Percentiles rank a stretch among this genome's conserved stretches.
These are phyloP conservation scores for Cercospora canescens DNA, from an alignment of 2,329 filamentous ascomycete species.

Conservation along the genomic window DNA sequence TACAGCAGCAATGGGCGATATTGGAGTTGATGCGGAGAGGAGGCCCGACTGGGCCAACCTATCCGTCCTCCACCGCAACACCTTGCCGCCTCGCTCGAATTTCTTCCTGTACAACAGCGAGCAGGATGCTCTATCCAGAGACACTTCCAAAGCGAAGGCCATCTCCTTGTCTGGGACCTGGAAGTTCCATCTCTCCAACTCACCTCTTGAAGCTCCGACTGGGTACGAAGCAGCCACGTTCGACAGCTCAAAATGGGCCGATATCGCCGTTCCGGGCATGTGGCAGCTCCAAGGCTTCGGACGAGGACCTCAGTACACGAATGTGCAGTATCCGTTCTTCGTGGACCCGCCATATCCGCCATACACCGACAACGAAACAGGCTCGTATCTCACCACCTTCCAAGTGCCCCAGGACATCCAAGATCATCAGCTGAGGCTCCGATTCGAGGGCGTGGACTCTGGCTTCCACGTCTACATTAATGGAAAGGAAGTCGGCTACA, in stretches of 20 bases:
- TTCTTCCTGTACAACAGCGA: conserved; percentile 57
- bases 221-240: conserved; percentile 37
- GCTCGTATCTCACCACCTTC: conserved; percentile 61
- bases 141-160: conserved; percentile 34
- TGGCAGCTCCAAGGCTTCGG: conserved; percentile 73
- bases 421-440: conserved; percentile 59
- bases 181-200: conserved; percentile 42
- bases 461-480: conserved; percentile 72
- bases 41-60: conserved; percentile 64
- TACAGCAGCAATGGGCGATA: conserved; percentile 11
- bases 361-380: conserved; percentile 61
- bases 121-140: conserved; percentile 49
- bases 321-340: conserved; percentile 60
- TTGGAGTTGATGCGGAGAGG: not conserved
- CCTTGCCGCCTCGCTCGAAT: conserved; percentile 57
- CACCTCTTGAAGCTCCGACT: conserved; percentile 38
- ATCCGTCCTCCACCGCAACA: conserved; percentile 60
- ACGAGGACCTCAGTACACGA: conserved; percentile 65
- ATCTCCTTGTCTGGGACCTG: conserved; percentile 39
- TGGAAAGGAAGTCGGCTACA: conserved; percentile 63
- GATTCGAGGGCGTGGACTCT: conserved; percentile 72
- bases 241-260: conserved; percentile 47
- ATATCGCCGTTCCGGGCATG: conserved; percentile 56
- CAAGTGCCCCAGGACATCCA: conserved; percentile 49
- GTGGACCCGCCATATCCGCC: conserved; percentile 64